Evolutionary conservation across 306 rosid species (phyloP).

Genomic region (Pachyrhizus erosus): DNA sequence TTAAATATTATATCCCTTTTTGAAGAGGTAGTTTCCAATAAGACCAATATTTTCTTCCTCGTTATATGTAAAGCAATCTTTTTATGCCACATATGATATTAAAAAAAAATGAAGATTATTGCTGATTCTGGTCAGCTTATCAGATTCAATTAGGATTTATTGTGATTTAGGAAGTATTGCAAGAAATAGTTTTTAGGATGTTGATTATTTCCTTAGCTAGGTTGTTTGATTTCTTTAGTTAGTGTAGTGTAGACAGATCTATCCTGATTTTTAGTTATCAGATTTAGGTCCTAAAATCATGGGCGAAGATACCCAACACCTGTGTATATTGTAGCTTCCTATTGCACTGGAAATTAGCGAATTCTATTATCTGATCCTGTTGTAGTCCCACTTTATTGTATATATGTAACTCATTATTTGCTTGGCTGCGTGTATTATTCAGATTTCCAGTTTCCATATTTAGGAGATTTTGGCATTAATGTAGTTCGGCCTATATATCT

Average conservation of each 20-base stretch:
- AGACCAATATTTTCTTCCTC: neutral
- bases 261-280: neutral
- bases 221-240: neutral
- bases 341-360: too few relatives aligned
- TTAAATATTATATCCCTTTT: neutral
- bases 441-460: too few relatives aligned
- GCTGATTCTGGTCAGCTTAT: neutral
- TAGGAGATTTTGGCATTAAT: too few relatives aligned
- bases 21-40: constrained; percentile 17
- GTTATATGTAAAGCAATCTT: neutral
- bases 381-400: too few relatives aligned
- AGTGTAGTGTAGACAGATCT: neutral
- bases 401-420: too few relatives aligned
- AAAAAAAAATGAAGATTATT: neutral
- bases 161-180: neutral
- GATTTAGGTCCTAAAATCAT: neutral
- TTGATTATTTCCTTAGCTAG: too few relatives aligned
- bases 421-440: too few relatives aligned
- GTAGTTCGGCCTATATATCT: too few relatives aligned
- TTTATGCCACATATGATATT: constrained; percentile 13
- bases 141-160: neutral
- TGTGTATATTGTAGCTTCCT: too few relatives aligned
- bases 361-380: too few relatives aligned
- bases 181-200: too few relatives aligned
- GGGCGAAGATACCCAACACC: neutral